Conservation (phyloP, 352 stramenopile species). For the Blastocystis sp. region DNA sequence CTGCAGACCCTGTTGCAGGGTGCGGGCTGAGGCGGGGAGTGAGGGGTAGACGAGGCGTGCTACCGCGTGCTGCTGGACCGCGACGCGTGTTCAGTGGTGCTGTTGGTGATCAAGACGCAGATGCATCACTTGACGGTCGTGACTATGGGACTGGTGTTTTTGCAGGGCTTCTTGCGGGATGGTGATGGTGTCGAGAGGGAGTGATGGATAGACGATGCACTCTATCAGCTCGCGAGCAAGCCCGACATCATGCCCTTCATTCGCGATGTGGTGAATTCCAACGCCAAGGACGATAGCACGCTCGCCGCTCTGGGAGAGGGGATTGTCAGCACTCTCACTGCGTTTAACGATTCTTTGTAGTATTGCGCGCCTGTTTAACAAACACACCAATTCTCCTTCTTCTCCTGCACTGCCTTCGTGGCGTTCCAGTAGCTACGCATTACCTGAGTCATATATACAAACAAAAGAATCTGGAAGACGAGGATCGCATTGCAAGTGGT, state of each 20-base stretch:
- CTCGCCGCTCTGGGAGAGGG: background rate
- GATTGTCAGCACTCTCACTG: background rate
- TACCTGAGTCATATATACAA: background rate
- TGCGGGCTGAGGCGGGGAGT: background rate
- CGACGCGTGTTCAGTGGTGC: background rate
- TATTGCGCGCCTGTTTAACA: slow-evolving; percentile 28
- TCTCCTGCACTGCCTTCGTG: slow-evolving; percentile 19
- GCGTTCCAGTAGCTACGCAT: slow-evolving; percentile 55
- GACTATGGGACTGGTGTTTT: slow-evolving; percentile 7
- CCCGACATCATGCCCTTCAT: background rate
- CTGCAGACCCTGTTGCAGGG: slow-evolving; percentile 15
- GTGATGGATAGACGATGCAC: slow-evolving; percentile 10
- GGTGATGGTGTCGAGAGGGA: background rate
- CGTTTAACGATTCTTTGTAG: slow-evolving; percentile 30
- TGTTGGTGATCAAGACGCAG: slow-evolving; percentile 7
- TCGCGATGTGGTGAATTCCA: background rate
- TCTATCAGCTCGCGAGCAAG: slow-evolving; percentile 40
- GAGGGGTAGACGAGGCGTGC: slow-evolving; percentile 37
- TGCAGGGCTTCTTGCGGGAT: slow-evolving; percentile 9
- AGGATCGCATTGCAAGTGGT: slow-evolving; percentile 60
- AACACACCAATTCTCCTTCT: slow-evolving; percentile 37
- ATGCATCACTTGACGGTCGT: background rate
- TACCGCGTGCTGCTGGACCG: slow-evolving; percentile 15
- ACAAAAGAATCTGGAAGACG: slow-evolving; percentile 68
- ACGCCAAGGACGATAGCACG: background rate